Conservation (phyloP, 2,329 filamentous ascomycete genomes). For the Colletotrichum eremochloae region DNA sequence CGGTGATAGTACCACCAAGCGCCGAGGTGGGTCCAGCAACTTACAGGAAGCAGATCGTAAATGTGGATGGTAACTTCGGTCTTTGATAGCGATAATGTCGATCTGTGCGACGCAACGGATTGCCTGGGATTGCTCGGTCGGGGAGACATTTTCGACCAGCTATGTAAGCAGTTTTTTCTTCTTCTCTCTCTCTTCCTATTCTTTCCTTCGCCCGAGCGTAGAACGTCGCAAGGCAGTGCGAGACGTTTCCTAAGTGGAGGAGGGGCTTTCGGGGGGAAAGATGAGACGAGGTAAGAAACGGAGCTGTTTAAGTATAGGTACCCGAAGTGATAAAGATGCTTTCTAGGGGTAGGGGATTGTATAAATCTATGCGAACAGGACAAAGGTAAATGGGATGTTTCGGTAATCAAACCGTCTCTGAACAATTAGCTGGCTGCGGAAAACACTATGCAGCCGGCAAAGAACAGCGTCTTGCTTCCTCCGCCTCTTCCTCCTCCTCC, state of each 20-base stretch:
- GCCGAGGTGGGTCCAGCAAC: conserved; percentile 44
- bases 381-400: conserved; percentile 18
- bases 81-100: conserved; percentile 77
- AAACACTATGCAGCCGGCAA: conserved; percentile 22
- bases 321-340: conserved; percentile 6
- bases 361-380: conserved; percentile 5
- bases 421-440: conserved; percentile 7
- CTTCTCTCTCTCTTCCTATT: neutral
- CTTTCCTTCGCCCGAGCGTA: neutral
- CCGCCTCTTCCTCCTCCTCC: neutral
- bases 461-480: conserved; percentile 3
- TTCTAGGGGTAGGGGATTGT: neutral
- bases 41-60: conserved; percentile 81
- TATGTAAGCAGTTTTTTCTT: neutral
- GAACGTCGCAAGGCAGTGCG: conserved; percentile 16
- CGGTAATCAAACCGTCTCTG: conserved; percentile 14
- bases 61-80: conserved; percentile 83
- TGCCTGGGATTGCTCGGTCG: conserved; percentile 43
- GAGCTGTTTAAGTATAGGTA: neutral
- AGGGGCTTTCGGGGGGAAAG: neutral
- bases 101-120: conserved; percentile 64
- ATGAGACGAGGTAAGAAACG: conserved; percentile 9
- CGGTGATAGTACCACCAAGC: conserved; percentile 14
- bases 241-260: neutral
- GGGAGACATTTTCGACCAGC: conserved; percentile 32